These are phyloP conservation scores for Podila minutissima DNA, from an alignment of 192 early-diverging fungal genomes.

Conservation along the genomic window DNA sequence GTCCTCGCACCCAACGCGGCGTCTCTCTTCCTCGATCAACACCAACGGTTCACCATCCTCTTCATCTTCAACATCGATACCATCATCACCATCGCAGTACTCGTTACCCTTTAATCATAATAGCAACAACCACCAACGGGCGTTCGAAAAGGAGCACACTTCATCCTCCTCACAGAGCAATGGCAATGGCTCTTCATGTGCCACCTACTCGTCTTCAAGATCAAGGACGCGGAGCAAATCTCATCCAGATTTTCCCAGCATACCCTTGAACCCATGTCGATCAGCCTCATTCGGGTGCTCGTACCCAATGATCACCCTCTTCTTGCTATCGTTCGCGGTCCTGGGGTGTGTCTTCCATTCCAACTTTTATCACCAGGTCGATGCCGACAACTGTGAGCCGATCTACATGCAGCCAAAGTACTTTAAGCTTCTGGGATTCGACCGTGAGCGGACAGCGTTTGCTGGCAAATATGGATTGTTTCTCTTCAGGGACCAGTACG, in stretches of 20 bases:
- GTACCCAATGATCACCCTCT: conserved; percentile 30
- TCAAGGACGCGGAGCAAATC: conserved; percentile 49
- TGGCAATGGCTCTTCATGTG: background rate
- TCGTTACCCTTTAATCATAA: conserved; percentile 32
- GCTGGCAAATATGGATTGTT: conserved; percentile 83
- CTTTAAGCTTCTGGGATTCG: conserved; percentile 62
- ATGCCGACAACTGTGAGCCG: conserved; percentile 58
- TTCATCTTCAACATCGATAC: conserved; percentile 9
- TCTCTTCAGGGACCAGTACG: conserved; percentile 60
- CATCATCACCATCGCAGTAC: conserved; percentile 41
- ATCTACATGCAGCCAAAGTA: conserved; percentile 67
- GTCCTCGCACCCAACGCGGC: conserved; percentile 18
- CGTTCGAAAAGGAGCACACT: conserved; percentile 7
- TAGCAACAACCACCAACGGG: background rate
- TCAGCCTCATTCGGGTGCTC: conserved; percentile 42
- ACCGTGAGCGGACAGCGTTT: conserved; percentile 71
- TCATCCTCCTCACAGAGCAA: too few relatives aligned
- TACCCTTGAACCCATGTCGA: conserved; percentile 27
- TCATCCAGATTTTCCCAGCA: conserved; percentile 32
- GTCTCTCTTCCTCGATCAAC: conserved; percentile 25
- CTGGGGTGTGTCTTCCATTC: conserved; percentile 66
- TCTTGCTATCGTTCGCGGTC: conserved; percentile 31
- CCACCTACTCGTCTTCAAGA: conserved; percentile 13
- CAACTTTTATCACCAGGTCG: conserved; percentile 72
- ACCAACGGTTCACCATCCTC: conserved; percentile 17